Conservation (phyloP, 441 rosid genomes). For the Pelargonium citronellum region DNA sequence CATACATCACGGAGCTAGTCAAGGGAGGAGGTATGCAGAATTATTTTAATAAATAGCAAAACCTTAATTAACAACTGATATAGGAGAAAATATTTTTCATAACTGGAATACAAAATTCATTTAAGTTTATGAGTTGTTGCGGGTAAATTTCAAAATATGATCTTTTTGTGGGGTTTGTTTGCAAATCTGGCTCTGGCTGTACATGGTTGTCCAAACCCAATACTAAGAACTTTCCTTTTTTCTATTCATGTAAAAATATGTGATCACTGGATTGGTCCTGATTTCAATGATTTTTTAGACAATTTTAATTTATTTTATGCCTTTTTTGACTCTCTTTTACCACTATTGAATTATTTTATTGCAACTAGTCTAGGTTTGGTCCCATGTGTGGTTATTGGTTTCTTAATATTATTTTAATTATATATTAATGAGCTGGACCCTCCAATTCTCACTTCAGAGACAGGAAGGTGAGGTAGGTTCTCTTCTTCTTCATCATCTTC, state of each 20-base stretch:
- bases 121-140: no score
- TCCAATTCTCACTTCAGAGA: neutral
- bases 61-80: no score
- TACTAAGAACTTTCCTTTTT: neutral
- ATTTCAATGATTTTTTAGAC: neutral
- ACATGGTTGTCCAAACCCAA: no score
- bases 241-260: neutral
- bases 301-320: neutral
- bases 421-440: neutral
- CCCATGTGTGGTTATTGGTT: neutral
- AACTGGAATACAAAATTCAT: no score
- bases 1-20: neutral
- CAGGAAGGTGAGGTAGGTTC: conserved; percentile 2
- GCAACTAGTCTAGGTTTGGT: neutral
- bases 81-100: no score
- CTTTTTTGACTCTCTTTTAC: neutral
- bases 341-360: neutral
- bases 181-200: no score
- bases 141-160: no score
- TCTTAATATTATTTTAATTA: neutral
- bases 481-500: neutral
- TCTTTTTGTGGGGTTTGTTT: no score
- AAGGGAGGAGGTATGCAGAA: neutral
- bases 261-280: neutral
- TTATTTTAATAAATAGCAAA: no score